These are phyloP conservation scores for Hypoxylon sp. DNA, from an alignment of 2,329 filamentous ascomycete genomes.

Conservation along the genomic window DNA sequence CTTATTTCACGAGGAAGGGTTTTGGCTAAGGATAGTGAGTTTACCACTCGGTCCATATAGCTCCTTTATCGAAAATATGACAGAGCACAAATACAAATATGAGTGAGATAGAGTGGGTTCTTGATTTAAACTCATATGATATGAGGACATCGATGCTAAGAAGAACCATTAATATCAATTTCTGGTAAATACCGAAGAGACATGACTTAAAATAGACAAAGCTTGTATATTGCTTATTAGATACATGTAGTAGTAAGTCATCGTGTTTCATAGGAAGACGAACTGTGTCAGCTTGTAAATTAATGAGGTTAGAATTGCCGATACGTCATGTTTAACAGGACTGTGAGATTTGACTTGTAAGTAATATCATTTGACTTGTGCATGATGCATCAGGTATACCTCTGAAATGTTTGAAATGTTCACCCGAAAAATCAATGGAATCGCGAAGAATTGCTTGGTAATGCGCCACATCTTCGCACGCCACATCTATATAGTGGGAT, in stretches of 20 bases:
- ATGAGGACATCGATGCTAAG: not conserved
- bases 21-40: slow-evolving; percentile 1
- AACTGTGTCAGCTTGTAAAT: not conserved
- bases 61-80: slow-evolving; percentile 1
- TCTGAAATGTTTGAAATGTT: not conserved
- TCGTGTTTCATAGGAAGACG: not conserved
- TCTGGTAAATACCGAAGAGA: slow-evolving; percentile 2
- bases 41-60: not conserved
- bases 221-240: not conserved
- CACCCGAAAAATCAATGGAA: slow-evolving; percentile 20
- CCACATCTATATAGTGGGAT: slow-evolving; percentile 12
- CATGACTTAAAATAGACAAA: not conserved
- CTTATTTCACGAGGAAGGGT: not conserved
- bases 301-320: no score
- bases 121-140: not conserved
- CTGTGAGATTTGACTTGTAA: not conserved
- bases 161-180: no score
- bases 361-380: not conserved
- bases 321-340: not conserved
- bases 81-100: slow-evolving; percentile 7
- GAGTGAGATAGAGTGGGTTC: slow-evolving; percentile 7
- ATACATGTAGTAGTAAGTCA: not conserved
- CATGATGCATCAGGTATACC: not conserved
- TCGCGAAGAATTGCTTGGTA: slow-evolving; percentile 29
- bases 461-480: slow-evolving; percentile 26